Percentiles rank a stretch among this genome's conserved stretches.
phyloP scores from a whole-genome alignment of 495 filamentous ascomycete genomes.

The Talaromyces stipitatus region DNA sequence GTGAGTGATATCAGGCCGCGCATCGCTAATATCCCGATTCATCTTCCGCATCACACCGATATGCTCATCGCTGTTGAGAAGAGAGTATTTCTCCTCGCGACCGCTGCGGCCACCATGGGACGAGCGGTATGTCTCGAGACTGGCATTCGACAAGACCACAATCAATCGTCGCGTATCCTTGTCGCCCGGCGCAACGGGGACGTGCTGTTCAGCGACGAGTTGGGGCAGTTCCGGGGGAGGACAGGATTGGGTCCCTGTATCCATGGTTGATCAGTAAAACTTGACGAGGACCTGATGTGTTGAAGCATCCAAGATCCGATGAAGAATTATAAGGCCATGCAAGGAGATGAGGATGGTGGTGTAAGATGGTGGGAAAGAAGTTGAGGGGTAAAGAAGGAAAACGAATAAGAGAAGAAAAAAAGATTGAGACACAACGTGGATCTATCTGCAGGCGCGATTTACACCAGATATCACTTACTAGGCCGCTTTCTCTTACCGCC shows the following conservation, averaged over 20 bases:
- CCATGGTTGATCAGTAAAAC: not conserved
- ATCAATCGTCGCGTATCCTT: slow-evolving; percentile 87
- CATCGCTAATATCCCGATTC: slow-evolving; percentile 97
- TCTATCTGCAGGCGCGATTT: not conserved
- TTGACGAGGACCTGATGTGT: not conserved
- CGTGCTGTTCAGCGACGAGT: slow-evolving; percentile 86
- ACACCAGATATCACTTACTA: slow-evolving; percentile 25
- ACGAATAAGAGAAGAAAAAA: slow-evolving; percentile 5
- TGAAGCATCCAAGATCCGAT: slow-evolving; percentile 3
- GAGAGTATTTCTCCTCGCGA: slow-evolving; percentile 86
- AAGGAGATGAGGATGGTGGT: not conserved
- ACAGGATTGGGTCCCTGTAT: slow-evolving; percentile 78
- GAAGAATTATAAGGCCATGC: not conserved
- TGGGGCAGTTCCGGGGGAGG: slow-evolving; percentile 85
- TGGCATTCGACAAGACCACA: slow-evolving; percentile 94
- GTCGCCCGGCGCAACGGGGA: slow-evolving; percentile 74
- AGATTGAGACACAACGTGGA: not conserved
- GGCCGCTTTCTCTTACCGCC: slow-evolving; percentile 43
- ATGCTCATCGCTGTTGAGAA: slow-evolving; percentile 97
- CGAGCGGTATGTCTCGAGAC: slow-evolving; percentile 92
- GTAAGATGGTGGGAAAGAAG: not conserved
- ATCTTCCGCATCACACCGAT: slow-evolving; percentile 99
- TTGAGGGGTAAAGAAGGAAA: not conserved
- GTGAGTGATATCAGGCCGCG: slow-evolving; percentile 93
- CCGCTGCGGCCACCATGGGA: slow-evolving; percentile 63